Percentiles rank a stretch among this genome's conserved stretches.
phyloP scores from a whole-genome alignment of 345 rosid species.

The Odontarrhena argentea region DNA sequence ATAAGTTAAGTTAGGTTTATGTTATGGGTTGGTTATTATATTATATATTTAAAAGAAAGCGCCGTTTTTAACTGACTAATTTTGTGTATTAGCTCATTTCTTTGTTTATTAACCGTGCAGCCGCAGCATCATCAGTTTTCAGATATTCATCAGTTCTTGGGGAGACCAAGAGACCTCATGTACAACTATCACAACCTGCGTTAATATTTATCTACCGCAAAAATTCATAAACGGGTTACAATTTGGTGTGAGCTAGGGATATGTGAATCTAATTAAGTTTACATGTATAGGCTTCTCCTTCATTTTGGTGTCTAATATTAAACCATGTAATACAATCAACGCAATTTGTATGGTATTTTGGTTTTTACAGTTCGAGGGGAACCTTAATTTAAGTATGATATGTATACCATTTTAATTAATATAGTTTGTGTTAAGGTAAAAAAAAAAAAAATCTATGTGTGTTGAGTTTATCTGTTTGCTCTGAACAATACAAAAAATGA shows the following conservation, averaged over 20 bases:
- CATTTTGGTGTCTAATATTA: constrained; percentile 8
- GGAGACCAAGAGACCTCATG: constrained; percentile 34
- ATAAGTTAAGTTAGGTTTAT: constrained; percentile 9
- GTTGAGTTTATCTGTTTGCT: background rate
- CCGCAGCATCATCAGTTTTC: constrained; percentile 34
- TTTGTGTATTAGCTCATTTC: constrained; percentile 4
- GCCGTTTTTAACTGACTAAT: background rate
- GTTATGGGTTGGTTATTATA: constrained; percentile 10
- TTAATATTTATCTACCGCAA: constrained; percentile 4
- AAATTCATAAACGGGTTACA: constrained; percentile 3
- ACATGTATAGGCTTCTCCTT: constrained; percentile 10
- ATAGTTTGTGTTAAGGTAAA: background rate
- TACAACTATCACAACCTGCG: constrained; percentile 33
- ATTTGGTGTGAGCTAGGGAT: background rate
- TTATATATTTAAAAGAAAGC: constrained; percentile 5
- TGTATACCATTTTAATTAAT: background rate
- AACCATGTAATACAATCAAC: constrained; percentile 12
- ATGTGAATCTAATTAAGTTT: constrained; percentile 9
- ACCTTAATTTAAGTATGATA: background rate
- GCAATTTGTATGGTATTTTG: constrained; percentile 7
- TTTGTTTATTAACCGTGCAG: constrained; percentile 29
- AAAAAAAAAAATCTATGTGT: background rate
- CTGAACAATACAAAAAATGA: background rate
- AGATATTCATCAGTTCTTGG: constrained; percentile 26
- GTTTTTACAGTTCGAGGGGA: background rate